Evolutionary conservation across 441 rosid genomes (phyloP), one percentile per base, ranked within the genome.

Genomic region (Biscutella auriculata): DNA sequence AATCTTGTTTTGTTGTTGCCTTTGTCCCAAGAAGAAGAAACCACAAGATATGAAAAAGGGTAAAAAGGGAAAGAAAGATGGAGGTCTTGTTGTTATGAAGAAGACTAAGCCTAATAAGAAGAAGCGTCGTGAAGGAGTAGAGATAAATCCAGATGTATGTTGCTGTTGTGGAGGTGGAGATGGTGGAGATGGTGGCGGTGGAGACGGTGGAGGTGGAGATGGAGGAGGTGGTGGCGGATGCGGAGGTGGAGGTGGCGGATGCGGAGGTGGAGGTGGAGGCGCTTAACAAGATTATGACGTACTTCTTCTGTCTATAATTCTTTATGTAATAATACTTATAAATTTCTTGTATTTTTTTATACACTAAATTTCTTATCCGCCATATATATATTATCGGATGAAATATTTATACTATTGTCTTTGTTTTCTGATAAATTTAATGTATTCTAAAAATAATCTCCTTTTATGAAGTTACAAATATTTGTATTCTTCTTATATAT

Each of bases 11-110:
- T 52, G 57, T 34, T 52, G 57, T 7, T 52, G 43, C 19, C 25
- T 34, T n/a, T 34, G 56, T 7, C 56, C 28, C 56, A 51, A 34
- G 32, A 34, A 52, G 32, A 34, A 52, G 12, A 52, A 34, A 19
- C 28, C 16, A 8, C 25, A 4, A 19, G 44, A 25, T 53, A 21
- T 12, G 8, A 23, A 53, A 53, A 52, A 21, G 17, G 42, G 43
- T 52, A 52, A 34, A 52, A 53, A 36, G 30, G 43, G 32, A 17
- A 52, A 52, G 43, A 52, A 53, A 13, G 57, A 53, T 53, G 41
- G 53, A 47, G 53, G 21, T 12, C 53, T 47, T 47, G 53, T 47
- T 47, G 52, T 47, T 47, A 4, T 9, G 15, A 50, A 50, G 40
- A 14, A 33, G 42, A 33, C 27, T 2, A 52, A 52, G 32, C 3